These are phyloP conservation scores for Lipomyces chichibuensis DNA, from an alignment of 805 yeast species.

Conservation along the genomic window DNA sequence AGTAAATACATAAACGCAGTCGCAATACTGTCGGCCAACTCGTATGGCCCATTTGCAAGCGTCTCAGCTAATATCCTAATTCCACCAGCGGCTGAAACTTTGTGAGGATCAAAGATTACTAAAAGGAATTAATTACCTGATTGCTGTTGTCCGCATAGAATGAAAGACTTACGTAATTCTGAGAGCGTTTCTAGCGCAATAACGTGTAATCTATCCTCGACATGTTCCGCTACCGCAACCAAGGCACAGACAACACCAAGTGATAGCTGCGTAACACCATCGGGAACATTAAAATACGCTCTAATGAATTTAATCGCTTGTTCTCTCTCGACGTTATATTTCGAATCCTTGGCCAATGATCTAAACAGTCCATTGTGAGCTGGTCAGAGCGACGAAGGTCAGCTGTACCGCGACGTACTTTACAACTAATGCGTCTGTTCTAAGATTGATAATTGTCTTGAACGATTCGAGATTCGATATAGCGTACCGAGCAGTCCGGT, in stretches of 20 bases:
- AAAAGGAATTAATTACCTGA: slow-evolving; percentile 32
- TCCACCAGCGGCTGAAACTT: slow-evolving; percentile 52
- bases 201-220: slow-evolving; percentile 55
- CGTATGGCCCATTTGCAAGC: slow-evolving; percentile 59
- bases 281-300: slow-evolving; percentile 57
- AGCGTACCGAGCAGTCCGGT: slow-evolving; percentile 69
- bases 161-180: slow-evolving; percentile 44
- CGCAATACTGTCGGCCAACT: slow-evolving; percentile 49
- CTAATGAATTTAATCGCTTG: slow-evolving; percentile 77
- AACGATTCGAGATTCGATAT: slow-evolving; percentile 60
- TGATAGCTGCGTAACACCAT: slow-evolving; percentile 58
- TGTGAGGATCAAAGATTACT: slow-evolving; percentile 50
- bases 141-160: neutral
- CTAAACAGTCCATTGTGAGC: slow-evolving; percentile 2
- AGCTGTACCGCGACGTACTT: slow-evolving; percentile 39
- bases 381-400: neutral
- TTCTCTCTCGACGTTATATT: slow-evolving; percentile 64
- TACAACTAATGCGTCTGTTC: slow-evolving; percentile 65
- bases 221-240: slow-evolving; percentile 61
- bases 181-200: slow-evolving; percentile 58
- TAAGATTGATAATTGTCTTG: slow-evolving; percentile 54
- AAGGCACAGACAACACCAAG: slow-evolving; percentile 70
- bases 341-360: slow-evolving; percentile 62
- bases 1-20: slow-evolving; percentile 58
- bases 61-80: slow-evolving; percentile 51